These are phyloP conservation scores for Syncephalastrum racemosum DNA, from an alignment of 371 early-diverging fungal species.

Conservation along the genomic window DNA sequence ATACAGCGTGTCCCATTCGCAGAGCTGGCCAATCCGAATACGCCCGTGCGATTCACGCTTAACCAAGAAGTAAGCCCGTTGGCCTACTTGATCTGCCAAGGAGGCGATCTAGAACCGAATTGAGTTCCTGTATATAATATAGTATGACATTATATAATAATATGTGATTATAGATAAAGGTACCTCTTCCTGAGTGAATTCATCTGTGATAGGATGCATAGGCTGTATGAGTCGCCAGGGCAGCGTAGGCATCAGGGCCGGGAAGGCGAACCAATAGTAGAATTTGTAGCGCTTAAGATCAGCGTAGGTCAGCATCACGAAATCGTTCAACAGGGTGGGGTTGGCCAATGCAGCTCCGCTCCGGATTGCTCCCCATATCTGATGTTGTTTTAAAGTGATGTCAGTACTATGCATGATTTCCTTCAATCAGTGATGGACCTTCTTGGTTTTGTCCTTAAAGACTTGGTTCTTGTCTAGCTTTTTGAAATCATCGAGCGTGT, in stretches of 20 bases:
- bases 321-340: conserved; percentile 65
- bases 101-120: conserved; percentile 8
- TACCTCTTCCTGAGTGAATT: conserved; percentile 28
- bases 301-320: conserved; percentile 83
- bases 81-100: conserved; percentile 9
- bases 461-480: conserved; percentile 69
- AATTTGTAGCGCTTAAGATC: conserved; percentile 93
- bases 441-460: conserved; percentile 58
- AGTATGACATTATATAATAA: too few species aligned
- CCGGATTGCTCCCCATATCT: conserved; percentile 70
- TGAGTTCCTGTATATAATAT: not conserved
- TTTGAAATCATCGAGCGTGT: conserved; percentile 91
- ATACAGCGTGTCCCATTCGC: conserved; percentile 30
- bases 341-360: conserved; percentile 61
- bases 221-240: conserved; percentile 23
- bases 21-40: conserved; percentile 23
- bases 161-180: conserved; percentile 1
- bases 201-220: conserved; percentile 12
- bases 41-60: conserved; percentile 1
- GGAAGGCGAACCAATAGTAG: conserved; percentile 93
- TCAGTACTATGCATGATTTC: not conserved
- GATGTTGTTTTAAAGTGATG: conserved; percentile 6
- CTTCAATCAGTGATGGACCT: conserved; percentile 4
- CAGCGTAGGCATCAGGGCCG: conserved; percentile 63
- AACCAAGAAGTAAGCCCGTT: conserved; percentile 12